These are phyloP conservation scores for Notholithocarpus densiflorus DNA, from an alignment of 306 rosid genomes.

Conservation along the genomic window DNA sequence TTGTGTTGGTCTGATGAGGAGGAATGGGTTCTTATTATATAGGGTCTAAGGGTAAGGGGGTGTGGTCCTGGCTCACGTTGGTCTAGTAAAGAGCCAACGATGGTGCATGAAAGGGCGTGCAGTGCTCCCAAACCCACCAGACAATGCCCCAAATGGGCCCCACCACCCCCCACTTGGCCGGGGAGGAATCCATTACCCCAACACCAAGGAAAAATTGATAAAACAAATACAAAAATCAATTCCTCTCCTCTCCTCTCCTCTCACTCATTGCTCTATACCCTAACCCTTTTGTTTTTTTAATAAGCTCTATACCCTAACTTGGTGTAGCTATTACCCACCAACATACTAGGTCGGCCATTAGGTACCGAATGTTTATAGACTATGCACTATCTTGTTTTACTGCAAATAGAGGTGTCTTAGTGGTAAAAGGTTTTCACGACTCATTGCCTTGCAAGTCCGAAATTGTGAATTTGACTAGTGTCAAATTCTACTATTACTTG, in stretches of 20 bases:
- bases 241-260: background rate
- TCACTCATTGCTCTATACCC: conserved; percentile 27
- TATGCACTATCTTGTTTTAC: background rate
- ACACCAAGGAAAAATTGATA: conserved; percentile 20
- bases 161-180: conserved; percentile 51
- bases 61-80: conserved; percentile 46
- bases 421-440: no score
- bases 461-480: no score
- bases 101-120: conserved; percentile 83
- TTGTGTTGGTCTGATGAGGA: conserved; percentile 3
- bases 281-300: background rate
- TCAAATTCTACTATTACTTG: no score
- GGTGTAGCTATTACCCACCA: conserved; percentile 50
- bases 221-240: conserved; percentile 13
- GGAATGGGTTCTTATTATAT: conserved; percentile 39
- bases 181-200: conserved; percentile 43
- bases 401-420: no score
- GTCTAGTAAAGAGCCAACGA: conserved; percentile 51
- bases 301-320: conserved; percentile 23
- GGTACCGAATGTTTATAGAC: background rate
- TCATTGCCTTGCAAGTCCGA: no score
- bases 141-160: conserved; percentile 54
- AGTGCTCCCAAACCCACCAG: conserved; percentile 67
- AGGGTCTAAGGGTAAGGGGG: background rate
- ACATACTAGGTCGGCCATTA: conserved; percentile 48